Evolutionary conservation across 306 rosid genomes (phyloP).

Genomic region (Psophocarpus tetragonolobus): DNA sequence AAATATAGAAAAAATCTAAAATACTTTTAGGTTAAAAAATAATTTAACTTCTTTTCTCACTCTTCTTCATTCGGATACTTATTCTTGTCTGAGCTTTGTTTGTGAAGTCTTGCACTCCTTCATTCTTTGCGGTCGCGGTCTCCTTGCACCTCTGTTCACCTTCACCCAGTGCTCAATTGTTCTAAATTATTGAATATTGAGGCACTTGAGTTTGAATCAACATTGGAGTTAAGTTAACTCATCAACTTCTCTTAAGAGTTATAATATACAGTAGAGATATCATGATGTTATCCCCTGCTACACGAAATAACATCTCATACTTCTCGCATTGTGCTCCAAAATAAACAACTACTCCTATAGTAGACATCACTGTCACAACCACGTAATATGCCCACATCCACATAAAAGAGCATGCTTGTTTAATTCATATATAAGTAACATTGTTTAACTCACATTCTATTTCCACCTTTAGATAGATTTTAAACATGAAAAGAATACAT

Average conservation of each 20-base stretch:
- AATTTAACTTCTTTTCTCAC: no score
- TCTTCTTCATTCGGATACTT: no score
- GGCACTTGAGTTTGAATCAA: no score
- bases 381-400: constrained; percentile 5
- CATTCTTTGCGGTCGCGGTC: no score
- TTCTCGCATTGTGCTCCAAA: constrained; percentile 85
- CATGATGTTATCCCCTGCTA: constrained; percentile 78
- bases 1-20: no score
- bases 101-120: no score
- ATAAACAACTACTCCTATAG: constrained; percentile 69
- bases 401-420: constrained; percentile 1
- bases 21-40: no score
- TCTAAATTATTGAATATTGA: no score
- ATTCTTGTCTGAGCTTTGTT: no score
- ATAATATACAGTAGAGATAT: constrained; percentile 83
- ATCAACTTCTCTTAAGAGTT: constrained; percentile 65
- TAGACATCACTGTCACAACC: constrained; percentile 15
- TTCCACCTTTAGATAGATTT: not conserved
- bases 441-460: not conserved
- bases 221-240: constrained; percentile 68
- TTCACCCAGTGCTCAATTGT: no score
- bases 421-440: not conserved
- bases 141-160: no score
- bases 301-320: constrained; percentile 80
- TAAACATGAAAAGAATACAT: not conserved